These are phyloP conservation scores for Oehlia diaphana DNA, from an alignment of 192 early-diverging fungal genomes.

Conservation along the genomic window DNA sequence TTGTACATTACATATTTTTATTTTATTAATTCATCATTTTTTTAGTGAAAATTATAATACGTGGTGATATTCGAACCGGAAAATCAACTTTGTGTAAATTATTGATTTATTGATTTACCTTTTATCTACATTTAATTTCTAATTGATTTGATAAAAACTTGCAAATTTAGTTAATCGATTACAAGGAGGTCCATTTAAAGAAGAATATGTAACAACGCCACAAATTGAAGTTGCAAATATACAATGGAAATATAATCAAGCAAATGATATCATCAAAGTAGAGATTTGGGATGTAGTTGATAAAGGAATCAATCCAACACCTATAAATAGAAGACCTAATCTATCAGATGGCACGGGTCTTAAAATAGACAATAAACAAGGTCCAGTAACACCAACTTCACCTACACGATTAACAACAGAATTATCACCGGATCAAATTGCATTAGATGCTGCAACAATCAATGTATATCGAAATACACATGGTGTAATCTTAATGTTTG, in stretches of 20 bases:
- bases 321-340: slow-evolving; percentile 16
- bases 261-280: slow-evolving; percentile 61
- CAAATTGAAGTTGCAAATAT: slow-evolving; percentile 64
- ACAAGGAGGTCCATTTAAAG: slow-evolving; percentile 47
- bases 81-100: slow-evolving; percentile 57
- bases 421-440: slow-evolving; percentile 34
- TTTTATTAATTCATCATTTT: not conserved
- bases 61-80: slow-evolving; percentile 60
- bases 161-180: slow-evolving; percentile 45
- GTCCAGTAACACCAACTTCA: slow-evolving; percentile 24
- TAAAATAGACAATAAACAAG: slow-evolving; percentile 40
- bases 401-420: slow-evolving; percentile 3
- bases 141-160: not conserved
- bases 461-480: slow-evolving; percentile 63
- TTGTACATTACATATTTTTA: not conserved
- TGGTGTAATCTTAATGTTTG: slow-evolving; percentile 56
- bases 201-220: slow-evolving; percentile 50
- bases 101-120: not conserved
- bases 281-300: slow-evolving; percentile 66
- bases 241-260: slow-evolving; percentile 56
- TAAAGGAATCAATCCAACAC: slow-evolving; percentile 42
- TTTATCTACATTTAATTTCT: not conserved
- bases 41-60: slow-evolving; percentile 59
- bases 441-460: slow-evolving; percentile 57
- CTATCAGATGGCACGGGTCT: slow-evolving; percentile 4